Conservation (phyloP, 2,329 filamentous ascomycete genomes). For the Penicillium sp. region DNA sequence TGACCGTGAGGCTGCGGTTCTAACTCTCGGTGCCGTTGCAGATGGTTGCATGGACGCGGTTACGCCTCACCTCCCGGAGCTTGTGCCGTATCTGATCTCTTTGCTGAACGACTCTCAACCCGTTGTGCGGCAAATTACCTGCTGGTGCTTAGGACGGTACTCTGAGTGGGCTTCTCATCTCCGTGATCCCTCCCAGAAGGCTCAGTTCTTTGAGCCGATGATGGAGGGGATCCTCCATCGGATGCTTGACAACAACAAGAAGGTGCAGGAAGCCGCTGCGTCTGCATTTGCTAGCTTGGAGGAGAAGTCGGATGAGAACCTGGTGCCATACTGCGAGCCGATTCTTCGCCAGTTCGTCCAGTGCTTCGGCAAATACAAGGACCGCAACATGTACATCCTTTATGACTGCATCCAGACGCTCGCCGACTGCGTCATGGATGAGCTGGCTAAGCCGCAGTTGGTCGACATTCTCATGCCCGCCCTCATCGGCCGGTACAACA, state of each 20-base stretch:
- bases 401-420: slow-evolving; percentile 98
- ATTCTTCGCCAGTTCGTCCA: slow-evolving; percentile 88
- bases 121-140: slow-evolving; percentile 92
- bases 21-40: slow-evolving; percentile 89
- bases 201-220: slow-evolving; percentile 83
- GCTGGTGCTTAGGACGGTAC: slow-evolving; percentile 93
- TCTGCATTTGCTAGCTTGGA: slow-evolving; percentile 95
- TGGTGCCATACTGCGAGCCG: slow-evolving; percentile 80
- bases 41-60: slow-evolving; percentile 91
- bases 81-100: slow-evolving; percentile 84
- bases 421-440: slow-evolving; percentile 80
- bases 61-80: slow-evolving; percentile 79
- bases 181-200: slow-evolving; percentile 59
- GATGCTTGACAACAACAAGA: slow-evolving; percentile 97
- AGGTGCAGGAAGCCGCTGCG: slow-evolving; percentile 91
- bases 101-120: slow-evolving; percentile 80
- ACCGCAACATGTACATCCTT: slow-evolving; percentile 96
- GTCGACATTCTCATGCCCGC: slow-evolving; percentile 86
- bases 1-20: slow-evolving; percentile 85
- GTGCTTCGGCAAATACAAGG: slow-evolving; percentile 94
- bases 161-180: slow-evolving; percentile 85
- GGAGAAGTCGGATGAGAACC: slow-evolving; percentile 76
- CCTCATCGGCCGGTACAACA: slow-evolving; percentile 80
- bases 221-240: slow-evolving; percentile 92
- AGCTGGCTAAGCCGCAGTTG: slow-evolving; percentile 74